Evolutionary conservation across 2,329 filamentous ascomycete species (phyloP), one percentile per base, ranked within the genome.

Genomic region (Exophiala spinifera): DNA sequence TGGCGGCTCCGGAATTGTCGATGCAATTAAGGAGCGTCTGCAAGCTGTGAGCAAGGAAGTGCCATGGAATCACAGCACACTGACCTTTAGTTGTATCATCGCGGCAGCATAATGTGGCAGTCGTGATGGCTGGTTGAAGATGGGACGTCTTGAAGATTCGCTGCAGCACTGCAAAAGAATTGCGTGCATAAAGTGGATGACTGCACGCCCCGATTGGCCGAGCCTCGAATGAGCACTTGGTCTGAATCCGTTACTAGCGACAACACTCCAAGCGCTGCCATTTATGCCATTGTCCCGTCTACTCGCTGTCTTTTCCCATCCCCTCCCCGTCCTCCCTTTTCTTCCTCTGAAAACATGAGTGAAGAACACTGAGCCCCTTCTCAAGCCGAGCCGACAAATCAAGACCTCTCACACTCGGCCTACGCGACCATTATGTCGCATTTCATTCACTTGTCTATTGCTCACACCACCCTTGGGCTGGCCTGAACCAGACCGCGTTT

Each of bases 11-110:
- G 63, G 94, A 97, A 80, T 96, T 99, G 86, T 99, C 94, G 84
- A 99, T 97, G 86, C 94, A 97, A 77, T 94, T 96, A 67, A 99
- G 83, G 84, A 99, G 90, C 71, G 91, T 88, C 94, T 96, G 64
- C 31, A 39, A 3, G 11, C 7, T 6, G 28, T 31, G 7, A 31
- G 28, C 28, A 31, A 31, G 8, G 28, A 5, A 31, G 8, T 31
- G 7, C 28, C 28, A 31, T 31, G 10, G 3, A 10, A 4, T 23
- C 11, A n/a, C 10, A 25, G 15, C 48, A 33, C n/a, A 52, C 59
- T 36, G 49, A 73, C 88, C 85, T 92, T 92, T 80, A 94, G 76
- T 82, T 94, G 90, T 75, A 95, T 95, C 89, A 96, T 97, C 65
- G 74, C 86, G 81, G 69, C 69, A 61, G 67, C 67, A 68, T 70